Conservation (phyloP, 768 basidiomycete genomes). For the Suillus plorans region DNA sequence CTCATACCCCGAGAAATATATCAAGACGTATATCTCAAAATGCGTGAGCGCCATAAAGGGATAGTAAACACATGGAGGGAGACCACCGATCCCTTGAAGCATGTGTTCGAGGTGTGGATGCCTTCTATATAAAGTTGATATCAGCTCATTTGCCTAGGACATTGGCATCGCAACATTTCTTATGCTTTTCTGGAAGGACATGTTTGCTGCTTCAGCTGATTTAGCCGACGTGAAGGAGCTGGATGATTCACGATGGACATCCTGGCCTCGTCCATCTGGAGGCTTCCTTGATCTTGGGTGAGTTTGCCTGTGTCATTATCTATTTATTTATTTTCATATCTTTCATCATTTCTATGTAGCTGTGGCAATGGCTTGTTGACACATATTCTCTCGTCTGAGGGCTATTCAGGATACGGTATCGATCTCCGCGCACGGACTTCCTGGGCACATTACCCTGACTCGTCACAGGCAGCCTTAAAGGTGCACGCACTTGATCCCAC, state of each 20-base stretch:
- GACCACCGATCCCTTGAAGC: conserved; percentile 83
- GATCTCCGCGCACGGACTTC: conserved; percentile 85
- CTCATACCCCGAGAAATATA: conserved; percentile 74
- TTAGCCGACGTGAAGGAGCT: background rate
- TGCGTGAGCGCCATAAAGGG: conserved; percentile 83
- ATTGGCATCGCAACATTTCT: conserved; percentile 94
- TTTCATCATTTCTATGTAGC: conserved; percentile 35
- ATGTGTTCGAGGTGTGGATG: conserved; percentile 76
- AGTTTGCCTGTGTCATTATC: conserved; percentile 16
- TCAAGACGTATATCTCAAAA: conserved; percentile 86
- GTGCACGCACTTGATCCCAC: conserved; percentile 74
- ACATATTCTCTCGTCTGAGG: conserved; percentile 82
- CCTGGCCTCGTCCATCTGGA: conserved; percentile 76
- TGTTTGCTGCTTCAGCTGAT: conserved; percentile 38
- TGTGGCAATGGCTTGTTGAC: conserved; percentile 93
- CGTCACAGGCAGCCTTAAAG: conserved; percentile 59
- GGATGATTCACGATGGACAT: conserved; percentile 53
- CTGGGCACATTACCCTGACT: conserved; percentile 74
- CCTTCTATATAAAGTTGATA: background rate
- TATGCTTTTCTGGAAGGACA: conserved; percentile 86
- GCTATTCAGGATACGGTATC: conserved; percentile 81
- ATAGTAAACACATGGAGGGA: conserved; percentile 77
- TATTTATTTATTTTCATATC: background rate
- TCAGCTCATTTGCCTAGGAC: conserved; percentile 50
- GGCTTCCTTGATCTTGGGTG: conserved; percentile 92